Conservation (phyloP, 1,284 basidiomycete genomes). For the Vanrija sp. region DNA sequence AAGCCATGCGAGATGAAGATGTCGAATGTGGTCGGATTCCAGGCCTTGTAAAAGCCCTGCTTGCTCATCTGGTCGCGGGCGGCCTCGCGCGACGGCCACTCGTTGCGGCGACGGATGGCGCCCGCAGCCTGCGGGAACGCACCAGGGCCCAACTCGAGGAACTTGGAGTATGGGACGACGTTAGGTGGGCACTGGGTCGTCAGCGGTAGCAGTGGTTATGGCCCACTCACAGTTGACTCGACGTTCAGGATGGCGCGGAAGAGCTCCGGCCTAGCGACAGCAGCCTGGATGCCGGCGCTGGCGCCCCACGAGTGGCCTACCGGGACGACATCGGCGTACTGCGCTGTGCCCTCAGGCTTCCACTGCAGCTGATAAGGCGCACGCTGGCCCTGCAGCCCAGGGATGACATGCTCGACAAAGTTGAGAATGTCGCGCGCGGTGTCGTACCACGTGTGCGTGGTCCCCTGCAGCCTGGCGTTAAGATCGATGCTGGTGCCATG, state of each 20-base stretch:
- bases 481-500: constrained; percentile 70
- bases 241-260: constrained; percentile 55
- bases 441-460: constrained; percentile 41
- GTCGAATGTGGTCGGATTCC: constrained; percentile 27
- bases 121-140: neutral
- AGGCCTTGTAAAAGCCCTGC: constrained; percentile 4
- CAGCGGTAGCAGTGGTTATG: neutral
- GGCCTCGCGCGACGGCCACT: neutral
- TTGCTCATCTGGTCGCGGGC: neutral
- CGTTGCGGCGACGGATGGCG: constrained; percentile 12
- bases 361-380: constrained; percentile 7
- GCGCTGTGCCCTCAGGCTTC: constrained; percentile 2
- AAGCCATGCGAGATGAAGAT: constrained; percentile 67
- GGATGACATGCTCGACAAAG: constrained; percentile 53
- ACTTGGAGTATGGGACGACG: neutral
- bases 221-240: constrained; percentile 57
- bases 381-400: neutral
- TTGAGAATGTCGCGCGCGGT: constrained; percentile 40
- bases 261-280: constrained; percentile 1
- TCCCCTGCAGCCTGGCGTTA: constrained; percentile 57
- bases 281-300: neutral
- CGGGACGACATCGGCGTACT: neutral
- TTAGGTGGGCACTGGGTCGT: neutral
- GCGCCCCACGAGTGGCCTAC: constrained; percentile 72
- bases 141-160: neutral